Conservation (phyloP, 108 stramenopile species). For the Mediolabrus comicus region DNA sequence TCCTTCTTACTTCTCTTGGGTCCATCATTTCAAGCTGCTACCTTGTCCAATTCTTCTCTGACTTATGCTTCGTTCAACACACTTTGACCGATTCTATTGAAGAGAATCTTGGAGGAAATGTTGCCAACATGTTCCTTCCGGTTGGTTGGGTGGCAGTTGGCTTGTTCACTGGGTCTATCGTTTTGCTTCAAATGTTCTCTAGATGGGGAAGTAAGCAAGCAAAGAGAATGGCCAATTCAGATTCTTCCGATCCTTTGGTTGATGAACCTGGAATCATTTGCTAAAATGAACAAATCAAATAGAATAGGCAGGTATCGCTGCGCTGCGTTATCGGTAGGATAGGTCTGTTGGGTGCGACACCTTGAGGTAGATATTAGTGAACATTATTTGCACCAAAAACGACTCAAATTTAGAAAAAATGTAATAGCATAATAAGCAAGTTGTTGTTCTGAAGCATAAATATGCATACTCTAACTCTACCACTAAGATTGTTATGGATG, state of each 20-base stretch:
- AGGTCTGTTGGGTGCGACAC: no score
- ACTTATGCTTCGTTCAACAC: constrained; percentile 46
- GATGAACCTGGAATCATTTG: background rate
- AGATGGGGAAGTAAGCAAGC: constrained; percentile 41
- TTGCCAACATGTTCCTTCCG: constrained; percentile 43
- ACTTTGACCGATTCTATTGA: constrained; percentile 48
- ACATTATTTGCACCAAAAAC: background rate
- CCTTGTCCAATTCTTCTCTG: constrained; percentile 55
- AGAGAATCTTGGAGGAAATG: constrained; percentile 49
- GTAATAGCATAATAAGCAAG: background rate
- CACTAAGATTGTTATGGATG: no score
- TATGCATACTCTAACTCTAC: no score
- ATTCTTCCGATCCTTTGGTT: background rate
- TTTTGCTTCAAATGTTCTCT: constrained; percentile 28
- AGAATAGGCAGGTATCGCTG: no score
- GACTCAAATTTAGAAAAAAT: background rate
- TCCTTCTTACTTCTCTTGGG: constrained; percentile 17
- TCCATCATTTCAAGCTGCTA: constrained; percentile 51
- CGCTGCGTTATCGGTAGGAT: no score
- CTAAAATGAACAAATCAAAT: background rate
- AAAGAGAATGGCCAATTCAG: constrained; percentile 5
- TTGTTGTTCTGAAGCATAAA: no score
- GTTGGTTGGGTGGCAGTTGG: constrained; percentile 43
- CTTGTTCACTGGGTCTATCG: constrained; percentile 32
- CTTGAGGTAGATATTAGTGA: no score